Evolutionary conservation across 2,329 filamentous ascomycete genomes (phyloP), one percentile per base, ranked within the genome.

Genomic region (Rasamsonia emersonii): DNA sequence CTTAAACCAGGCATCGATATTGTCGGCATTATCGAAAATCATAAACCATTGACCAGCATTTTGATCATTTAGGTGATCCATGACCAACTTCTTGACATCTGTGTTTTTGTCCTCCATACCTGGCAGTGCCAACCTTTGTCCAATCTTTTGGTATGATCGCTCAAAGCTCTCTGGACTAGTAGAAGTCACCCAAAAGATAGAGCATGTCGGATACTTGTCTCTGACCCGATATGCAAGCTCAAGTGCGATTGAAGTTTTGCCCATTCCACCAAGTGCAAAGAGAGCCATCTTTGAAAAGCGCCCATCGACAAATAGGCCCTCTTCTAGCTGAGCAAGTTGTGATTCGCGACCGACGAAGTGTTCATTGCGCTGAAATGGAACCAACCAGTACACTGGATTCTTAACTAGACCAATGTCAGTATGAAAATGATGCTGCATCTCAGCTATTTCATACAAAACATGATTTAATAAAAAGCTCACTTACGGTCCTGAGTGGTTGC

Each of bases 11-110:
- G 46, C 27, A 21, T 45, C 37, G 9, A 33, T 31, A 24, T 46
- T 42, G 28, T 49, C 46, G n/a, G 43, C 43, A 36, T 43, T 46
- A n/a, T 49, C 45, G 18, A 46, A 28, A 32, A 49, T 41, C 9
- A 49, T 18, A 9, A 49, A 28, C 45, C 46, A 49, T 18, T 27
- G 29, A 21, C 41, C 39, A 8, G 37, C 29, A 8, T 5, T 28
- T 2, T 35, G 28, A 14, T 18, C 16, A 20, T 31, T 33, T 7
- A 47, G 34, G 29, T 36, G 8, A 17, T 16, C n/a, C 14, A 25
- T 24, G 1, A 43, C 30, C 19, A 15, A 10, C 17, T 19, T 26
- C 19, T 34, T 42, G 6, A 32, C 18, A 20, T 34, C 27, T 33
- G 32, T 25, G 17, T 39, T 5, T 39, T 30, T 13, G 35, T 40